Evolutionary conservation across 306 rosid genomes (phyloP), one percentile per base, ranked within the genome.

Genomic region (Geum urbanum): DNA sequence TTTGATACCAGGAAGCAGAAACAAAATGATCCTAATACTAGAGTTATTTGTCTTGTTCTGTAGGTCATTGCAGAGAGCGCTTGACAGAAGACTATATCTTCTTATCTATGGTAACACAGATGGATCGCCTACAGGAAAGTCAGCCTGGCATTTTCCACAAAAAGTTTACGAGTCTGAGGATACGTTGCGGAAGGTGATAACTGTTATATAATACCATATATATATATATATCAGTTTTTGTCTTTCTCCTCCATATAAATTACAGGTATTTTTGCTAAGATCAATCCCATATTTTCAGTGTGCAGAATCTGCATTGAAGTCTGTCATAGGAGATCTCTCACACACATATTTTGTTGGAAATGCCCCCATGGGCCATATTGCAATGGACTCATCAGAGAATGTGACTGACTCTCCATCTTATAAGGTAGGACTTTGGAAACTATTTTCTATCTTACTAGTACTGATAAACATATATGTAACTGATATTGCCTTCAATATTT

Each of bases 341-440:
- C 72, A 80, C 70, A 91, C 92, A 46, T 91, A 94, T 86, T 94
- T 94, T 80, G 96, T 88, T 47, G 99, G 99, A 76, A 94, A 87
- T 87, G 96, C 97, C 70, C 99, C 97, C 52, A 91, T 94, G 91
- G 96, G 55, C 66, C 95, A 94, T 80, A 84, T 85, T 89, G 83
- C 67, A 27, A 73, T 79, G 62, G 80, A 81, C 71, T 78, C 86
- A 66, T 73, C 82, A 71, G 90, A 88, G 69, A 76, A 75, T 45
- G 68, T 8, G 37, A 57, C 76, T 20, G 74, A 72, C 66, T 73
- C 81, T 66, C 52, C 87, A 18, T 70, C 90, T 76, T 81, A 83
- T 27, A 91, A 87, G 97, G 99, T 94, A 69, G 52, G 44, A 27
- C 46, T 67, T 47, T 15, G 20, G 46, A 78, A 76, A 19, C 61